phyloP scores from a whole-genome alignment of 2,329 filamentous ascomycete genomes.

The Dendryphion nanum region DNA sequence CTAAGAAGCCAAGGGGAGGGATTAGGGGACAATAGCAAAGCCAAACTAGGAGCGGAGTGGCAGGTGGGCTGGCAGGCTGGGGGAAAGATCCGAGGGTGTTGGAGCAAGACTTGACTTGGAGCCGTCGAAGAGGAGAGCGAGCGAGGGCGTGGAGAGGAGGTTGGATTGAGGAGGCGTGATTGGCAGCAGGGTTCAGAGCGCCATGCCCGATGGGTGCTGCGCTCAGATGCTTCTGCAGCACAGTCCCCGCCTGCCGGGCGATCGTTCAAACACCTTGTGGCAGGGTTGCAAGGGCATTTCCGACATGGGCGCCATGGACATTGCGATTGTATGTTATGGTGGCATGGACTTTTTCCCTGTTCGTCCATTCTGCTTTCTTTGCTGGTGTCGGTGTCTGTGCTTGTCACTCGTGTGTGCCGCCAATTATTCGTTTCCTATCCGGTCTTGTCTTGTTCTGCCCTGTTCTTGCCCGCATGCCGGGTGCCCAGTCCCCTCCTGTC shows the following conservation, averaged over 20 bases:
- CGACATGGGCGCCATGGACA: too few relatives aligned
- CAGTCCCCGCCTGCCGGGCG: constrained; percentile 31
- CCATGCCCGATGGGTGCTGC: constrained; percentile 19
- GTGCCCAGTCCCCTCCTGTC: too few relatives aligned
- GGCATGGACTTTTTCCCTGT: too few relatives aligned
- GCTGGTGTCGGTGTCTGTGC: background rate
- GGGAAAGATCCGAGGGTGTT: too few relatives aligned
- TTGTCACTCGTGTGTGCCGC: background rate
- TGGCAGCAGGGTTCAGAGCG: constrained; percentile 27
- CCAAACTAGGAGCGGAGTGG: too few relatives aligned
- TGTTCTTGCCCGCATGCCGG: background rate
- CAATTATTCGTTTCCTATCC: background rate
- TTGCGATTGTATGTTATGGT: too few relatives aligned
- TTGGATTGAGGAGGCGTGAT: constrained; percentile 26
- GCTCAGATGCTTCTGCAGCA: constrained; percentile 17
- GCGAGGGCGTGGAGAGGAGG: constrained; percentile 17
- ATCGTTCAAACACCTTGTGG: too few relatives aligned
- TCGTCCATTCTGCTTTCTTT: background rate
- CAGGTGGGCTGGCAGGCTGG: too few relatives aligned
- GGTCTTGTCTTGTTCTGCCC: background rate
- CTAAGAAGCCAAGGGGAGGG: too few relatives aligned
- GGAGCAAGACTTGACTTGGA: too few relatives aligned
- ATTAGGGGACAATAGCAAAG: too few relatives aligned
- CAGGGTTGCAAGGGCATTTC: too few relatives aligned
- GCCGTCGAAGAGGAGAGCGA: background rate